phyloP scores from a whole-genome alignment of 169 alveolate genomes.

The Miamiensis avidus region DNA sequence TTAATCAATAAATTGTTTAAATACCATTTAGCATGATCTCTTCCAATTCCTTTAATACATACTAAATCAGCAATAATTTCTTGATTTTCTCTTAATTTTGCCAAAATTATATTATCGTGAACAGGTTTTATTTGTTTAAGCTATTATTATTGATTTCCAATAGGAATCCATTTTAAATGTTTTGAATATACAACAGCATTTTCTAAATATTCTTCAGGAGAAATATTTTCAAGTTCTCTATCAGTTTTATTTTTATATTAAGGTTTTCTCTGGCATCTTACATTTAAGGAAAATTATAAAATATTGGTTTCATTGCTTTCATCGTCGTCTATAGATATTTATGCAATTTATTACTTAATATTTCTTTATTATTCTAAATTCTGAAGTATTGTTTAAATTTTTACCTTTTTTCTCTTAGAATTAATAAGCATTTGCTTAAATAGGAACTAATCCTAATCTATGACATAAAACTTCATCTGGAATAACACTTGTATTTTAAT shows the following conservation, averaged over 20 bases:
- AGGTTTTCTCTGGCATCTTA: constrained; percentile 76
- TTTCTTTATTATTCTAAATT: too few relatives aligned
- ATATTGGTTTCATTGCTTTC: constrained; percentile 80
- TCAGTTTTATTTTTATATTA: constrained; percentile 42
- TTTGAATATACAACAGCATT: constrained; percentile 84
- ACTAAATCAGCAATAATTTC: constrained; percentile 93
- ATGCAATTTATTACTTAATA: background rate
- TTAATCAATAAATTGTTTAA: too few relatives aligned
- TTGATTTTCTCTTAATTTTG: constrained; percentile 97
- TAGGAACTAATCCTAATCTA: constrained; percentile 97
- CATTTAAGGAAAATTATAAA: constrained; percentile 83
- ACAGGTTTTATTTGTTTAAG: constrained; percentile 92
- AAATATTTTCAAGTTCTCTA: constrained; percentile 40
- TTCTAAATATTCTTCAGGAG: constrained; percentile 33
- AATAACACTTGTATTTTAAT: constrained; percentile 87
- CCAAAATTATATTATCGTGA: constrained; percentile 93
- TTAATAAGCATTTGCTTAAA: constrained; percentile 92
- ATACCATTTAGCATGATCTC: constrained; percentile 98
- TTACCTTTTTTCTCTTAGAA: constrained; percentile 82
- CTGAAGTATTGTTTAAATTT: constrained; percentile 26
- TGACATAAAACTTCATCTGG: constrained; percentile 99
- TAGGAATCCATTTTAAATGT: constrained; percentile 93
- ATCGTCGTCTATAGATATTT: constrained; percentile 32
- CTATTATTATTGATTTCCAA: constrained; percentile 85
- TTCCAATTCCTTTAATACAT: constrained; percentile 97